phyloP scores from a whole-genome alignment of 2,329 filamentous ascomycete genomes.

The Verticillium nubilum region DNA sequence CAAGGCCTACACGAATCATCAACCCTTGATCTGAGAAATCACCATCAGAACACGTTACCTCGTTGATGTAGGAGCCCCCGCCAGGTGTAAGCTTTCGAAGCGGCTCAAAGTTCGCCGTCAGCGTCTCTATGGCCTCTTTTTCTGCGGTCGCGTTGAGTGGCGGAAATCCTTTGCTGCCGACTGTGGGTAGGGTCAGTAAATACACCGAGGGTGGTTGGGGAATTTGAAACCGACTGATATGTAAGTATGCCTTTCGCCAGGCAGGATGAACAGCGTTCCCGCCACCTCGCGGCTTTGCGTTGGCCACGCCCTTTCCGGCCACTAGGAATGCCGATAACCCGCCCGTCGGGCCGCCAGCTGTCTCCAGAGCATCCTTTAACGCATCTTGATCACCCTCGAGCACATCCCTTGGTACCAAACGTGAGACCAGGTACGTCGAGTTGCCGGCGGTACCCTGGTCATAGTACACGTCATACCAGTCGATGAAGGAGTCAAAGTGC shows the following conservation, averaged over 20 bases:
- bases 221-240: constrained; percentile 25
- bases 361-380: constrained; percentile 30
- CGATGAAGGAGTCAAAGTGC: constrained; percentile 26
- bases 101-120: constrained; percentile 24
- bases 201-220: background rate
- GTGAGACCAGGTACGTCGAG: constrained; percentile 32
- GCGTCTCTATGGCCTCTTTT: constrained; percentile 14
- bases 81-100: constrained; percentile 21
- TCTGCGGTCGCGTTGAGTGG: constrained; percentile 26
- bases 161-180: constrained; percentile 18
- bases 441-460: constrained; percentile 29
- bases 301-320: constrained; percentile 34
- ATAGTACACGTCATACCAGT: constrained; percentile 29
- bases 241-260: constrained; percentile 37
- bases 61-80: constrained; percentile 14
- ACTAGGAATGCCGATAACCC: constrained; percentile 32
- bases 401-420: constrained; percentile 32
- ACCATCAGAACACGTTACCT: constrained; percentile 10
- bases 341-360: constrained; percentile 15
- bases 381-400: constrained; percentile 27
- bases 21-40: background rate
- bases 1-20: background rate
- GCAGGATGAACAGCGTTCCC: constrained; percentile 40
- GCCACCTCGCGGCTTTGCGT: constrained; percentile 38
- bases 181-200: constrained; percentile 17